Conservation (phyloP, 2,329 filamentous ascomycete genomes). For the Didymella arachidicola region DNA sequence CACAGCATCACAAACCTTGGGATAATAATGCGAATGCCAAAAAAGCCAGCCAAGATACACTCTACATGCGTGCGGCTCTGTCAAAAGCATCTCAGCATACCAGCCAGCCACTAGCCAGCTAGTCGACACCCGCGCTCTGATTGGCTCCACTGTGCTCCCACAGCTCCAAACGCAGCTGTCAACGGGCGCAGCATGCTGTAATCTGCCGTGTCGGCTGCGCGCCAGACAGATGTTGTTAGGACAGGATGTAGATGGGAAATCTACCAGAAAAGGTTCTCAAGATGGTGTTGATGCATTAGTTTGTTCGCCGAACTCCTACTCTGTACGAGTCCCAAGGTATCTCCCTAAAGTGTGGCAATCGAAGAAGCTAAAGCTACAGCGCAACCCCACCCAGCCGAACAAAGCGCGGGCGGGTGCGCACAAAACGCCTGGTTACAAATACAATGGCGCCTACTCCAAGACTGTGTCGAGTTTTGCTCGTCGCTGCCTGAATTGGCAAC, state of each 20-base stretch:
- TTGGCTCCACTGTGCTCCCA: not conserved
- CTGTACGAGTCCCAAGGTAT: constrained; percentile 33
- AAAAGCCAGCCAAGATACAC: not conserved
- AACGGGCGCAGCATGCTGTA: not conserved
- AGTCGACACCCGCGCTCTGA: not conserved
- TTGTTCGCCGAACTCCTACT: constrained; percentile 15
- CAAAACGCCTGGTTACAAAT: constrained; percentile 17
- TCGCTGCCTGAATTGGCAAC: not conserved
- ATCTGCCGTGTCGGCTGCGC: constrained; percentile 6
- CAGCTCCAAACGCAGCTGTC: not conserved
- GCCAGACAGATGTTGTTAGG: not conserved
- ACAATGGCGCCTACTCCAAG: not conserved
- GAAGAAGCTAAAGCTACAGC: constrained; percentile 20
- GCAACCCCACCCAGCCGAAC: not conserved
- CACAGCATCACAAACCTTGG: no score
- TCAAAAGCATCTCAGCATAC: not conserved
- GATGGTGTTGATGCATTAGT: constrained; percentile 11
- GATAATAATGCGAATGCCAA: not conserved
- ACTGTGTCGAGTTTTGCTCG: not conserved
- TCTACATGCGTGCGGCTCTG: not conserved
- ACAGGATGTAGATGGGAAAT: not conserved
- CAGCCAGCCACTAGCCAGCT: not conserved
- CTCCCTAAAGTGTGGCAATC: constrained; percentile 27
- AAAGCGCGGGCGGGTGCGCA: not conserved
- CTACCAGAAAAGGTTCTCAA: not conserved